Evolutionary conservation across 768 basidiomycete species (phyloP), one percentile per base, ranked within the genome.

Genomic region (Hericium alpestre): DNA sequence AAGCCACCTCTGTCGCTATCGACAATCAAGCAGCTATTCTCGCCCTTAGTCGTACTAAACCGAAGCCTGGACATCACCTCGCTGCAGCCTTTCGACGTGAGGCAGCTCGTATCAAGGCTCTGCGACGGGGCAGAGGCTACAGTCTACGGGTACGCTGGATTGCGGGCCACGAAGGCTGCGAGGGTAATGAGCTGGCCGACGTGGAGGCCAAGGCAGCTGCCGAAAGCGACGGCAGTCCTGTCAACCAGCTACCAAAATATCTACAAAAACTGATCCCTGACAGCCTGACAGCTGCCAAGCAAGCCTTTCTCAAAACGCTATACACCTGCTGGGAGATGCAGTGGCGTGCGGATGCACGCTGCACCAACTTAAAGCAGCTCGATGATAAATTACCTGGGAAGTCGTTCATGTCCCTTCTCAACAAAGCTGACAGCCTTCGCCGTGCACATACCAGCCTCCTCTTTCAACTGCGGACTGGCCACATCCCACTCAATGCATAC

Each of bases 1-100:
- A 37, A 2, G 10, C 13, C 1, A 12, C n/a, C 2, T n/a, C 41
- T 22, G 38, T 56, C 15, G 54, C 37, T 0, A 12, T 56, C 27
- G 57, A 57, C 25, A 61, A 63, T 41, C 56, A 58, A 52, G 59
- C 59, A 4, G 57, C 52, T 2, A 51, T 61, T 15, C 37, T 20
- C 1, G 53, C 40, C 0, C n/a, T 53, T 0, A 15, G 18, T 2
- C 20, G 12, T 0, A 9, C 13, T 0, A 22, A 16, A 13, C 39
- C 62, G 1, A 38, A 18, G 6, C 57, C 62, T 2, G 59, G 59
- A 6, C 59, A 57, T 46, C 54, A 63, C 25, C 57, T 58, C 2
- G 38, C 59, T 1, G 15, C 43, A 6, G 6, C n/a, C 1, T 46
- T 46, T n/a, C 6, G 16, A 16, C n/a, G 4, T 1, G 43, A 15